These are phyloP conservation scores for Jimgerdemannia flammicorona DNA, from an alignment of 192 early-diverging fungal genomes.

Conservation along the genomic window DNA sequence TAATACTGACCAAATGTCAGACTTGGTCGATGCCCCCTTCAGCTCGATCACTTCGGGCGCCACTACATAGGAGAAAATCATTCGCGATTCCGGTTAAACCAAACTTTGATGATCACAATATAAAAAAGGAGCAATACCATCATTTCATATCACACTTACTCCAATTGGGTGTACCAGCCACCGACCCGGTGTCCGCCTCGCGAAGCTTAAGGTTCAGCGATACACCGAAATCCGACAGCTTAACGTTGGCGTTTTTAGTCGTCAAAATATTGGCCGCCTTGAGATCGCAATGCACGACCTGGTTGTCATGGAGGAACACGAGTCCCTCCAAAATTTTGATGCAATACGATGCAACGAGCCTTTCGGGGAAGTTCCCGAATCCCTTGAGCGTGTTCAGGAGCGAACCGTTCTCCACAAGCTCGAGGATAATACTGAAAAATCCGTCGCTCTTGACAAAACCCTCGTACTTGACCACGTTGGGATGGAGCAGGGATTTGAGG, in stretches of 20 bases:
- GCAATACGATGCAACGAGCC: slow-evolving; percentile 79
- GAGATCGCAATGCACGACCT: slow-evolving; percentile 91
- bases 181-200: slow-evolving; percentile 58
- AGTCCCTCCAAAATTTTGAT: slow-evolving; percentile 89
- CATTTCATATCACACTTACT: slow-evolving; percentile 34
- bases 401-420: slow-evolving; percentile 93
- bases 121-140: background rate
- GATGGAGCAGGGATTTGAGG: slow-evolving; percentile 78
- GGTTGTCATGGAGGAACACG: slow-evolving; percentile 80
- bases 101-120: background rate
- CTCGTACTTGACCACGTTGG: slow-evolving; percentile 81
- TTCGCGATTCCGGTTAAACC: background rate
- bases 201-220: slow-evolving; percentile 79
- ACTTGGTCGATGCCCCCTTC: slow-evolving; percentile 79
- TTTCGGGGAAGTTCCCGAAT: slow-evolving; percentile 91
- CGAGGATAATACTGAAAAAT: slow-evolving; percentile 82
- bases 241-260: slow-evolving; percentile 94
- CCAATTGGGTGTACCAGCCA: slow-evolving; percentile 85
- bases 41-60: slow-evolving; percentile 92
- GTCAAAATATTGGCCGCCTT: slow-evolving; percentile 97
- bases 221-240: slow-evolving; percentile 96
- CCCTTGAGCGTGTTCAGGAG: slow-evolving; percentile 78
- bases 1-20: slow-evolving; percentile 80
- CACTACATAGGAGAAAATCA: slow-evolving; percentile 36
- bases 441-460: slow-evolving; percentile 71